phyloP scores from a whole-genome alignment of 2,329 filamentous ascomycete species.

The Hypoxylon sp. region DNA sequence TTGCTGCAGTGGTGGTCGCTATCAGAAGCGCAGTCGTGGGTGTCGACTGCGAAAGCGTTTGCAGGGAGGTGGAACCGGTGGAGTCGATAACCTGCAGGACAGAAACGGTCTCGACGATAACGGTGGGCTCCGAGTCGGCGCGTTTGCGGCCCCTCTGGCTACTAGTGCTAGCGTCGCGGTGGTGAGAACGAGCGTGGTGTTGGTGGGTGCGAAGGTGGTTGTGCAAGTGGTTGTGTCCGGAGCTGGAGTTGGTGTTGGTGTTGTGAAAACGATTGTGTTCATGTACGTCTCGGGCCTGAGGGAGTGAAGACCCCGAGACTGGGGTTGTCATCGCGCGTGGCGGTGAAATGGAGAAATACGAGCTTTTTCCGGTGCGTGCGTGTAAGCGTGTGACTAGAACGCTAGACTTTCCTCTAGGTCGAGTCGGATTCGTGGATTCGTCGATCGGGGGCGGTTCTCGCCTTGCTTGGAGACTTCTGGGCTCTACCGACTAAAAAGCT shows the following conservation, averaged over 20 bases:
- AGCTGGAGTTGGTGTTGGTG: slow-evolving; percentile 45
- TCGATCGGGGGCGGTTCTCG: slow-evolving; percentile 38
- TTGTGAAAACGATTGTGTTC: slow-evolving; percentile 53
- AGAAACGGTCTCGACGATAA: slow-evolving; percentile 68
- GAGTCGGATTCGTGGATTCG: slow-evolving; percentile 40
- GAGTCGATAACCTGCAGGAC: slow-evolving; percentile 65
- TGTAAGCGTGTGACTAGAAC: slow-evolving; percentile 42
- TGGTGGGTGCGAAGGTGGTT: slow-evolving; percentile 46
- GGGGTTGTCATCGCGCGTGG: slow-evolving; percentile 60
- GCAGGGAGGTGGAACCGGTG: slow-evolving; percentile 57
- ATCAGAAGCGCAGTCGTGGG: slow-evolving; percentile 47
- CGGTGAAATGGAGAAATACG: slow-evolving; percentile 54
- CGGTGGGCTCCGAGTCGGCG: slow-evolving; percentile 50
- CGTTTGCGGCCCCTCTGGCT: slow-evolving; percentile 35
- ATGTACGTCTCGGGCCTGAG: slow-evolving; percentile 58
- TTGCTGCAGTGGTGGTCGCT: slow-evolving; percentile 52
- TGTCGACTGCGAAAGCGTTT: slow-evolving; percentile 53
- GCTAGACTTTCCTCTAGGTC: slow-evolving; percentile 37
- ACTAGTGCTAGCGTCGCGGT: slow-evolving; percentile 2
- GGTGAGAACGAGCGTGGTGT: slow-evolving; percentile 50
- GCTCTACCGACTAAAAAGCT: slow-evolving; percentile 15
- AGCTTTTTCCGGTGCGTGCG: slow-evolving; percentile 46
- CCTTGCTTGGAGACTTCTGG: slow-evolving; percentile 35
- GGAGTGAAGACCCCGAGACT: slow-evolving; percentile 61
- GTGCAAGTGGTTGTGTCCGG: slow-evolving; percentile 43